phyloP scores from a whole-genome alignment of 805 yeast species.

The Sugiyamaella qingdaonensis region DNA sequence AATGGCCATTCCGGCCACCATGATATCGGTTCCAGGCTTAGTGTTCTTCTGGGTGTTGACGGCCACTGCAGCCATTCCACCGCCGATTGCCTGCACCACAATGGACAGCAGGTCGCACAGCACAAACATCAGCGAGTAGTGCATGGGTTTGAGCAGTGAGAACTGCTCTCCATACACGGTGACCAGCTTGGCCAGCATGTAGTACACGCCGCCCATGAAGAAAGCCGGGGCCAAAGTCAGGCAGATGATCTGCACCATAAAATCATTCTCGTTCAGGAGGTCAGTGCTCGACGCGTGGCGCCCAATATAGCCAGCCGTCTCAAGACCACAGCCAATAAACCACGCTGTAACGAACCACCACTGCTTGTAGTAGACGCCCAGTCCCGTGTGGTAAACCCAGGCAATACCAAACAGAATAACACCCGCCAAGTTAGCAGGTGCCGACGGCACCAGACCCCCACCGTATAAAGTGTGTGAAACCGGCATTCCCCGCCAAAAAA shows the following conservation, averaged over 20 bases:
- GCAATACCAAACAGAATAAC: constrained; percentile 51
- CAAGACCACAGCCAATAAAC: constrained; percentile 53
- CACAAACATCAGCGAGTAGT: constrained; percentile 61
- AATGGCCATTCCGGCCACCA: constrained; percentile 74
- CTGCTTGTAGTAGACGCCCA: constrained; percentile 47
- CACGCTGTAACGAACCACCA: constrained; percentile 65
- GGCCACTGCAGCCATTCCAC: constrained; percentile 60
- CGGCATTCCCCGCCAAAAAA: no score
- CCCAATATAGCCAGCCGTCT: constrained; percentile 64
- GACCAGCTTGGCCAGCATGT: constrained; percentile 60
- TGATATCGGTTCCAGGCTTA: constrained; percentile 53
- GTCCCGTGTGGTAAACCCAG: constrained; percentile 38
- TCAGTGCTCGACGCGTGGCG: constrained; percentile 46
- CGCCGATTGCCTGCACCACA: constrained; percentile 69
- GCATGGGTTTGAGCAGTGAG: constrained; percentile 52
- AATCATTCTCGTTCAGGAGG: constrained; percentile 37
- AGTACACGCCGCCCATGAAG: constrained; percentile 80
- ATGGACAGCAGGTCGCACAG: constrained; percentile 61
- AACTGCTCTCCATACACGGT: constrained; percentile 55
- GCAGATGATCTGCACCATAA: constrained; percentile 59
- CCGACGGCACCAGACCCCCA: constrained; percentile 44
- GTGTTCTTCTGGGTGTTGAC: constrained; percentile 33
- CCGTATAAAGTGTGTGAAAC: not conserved
- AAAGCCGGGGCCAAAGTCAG: constrained; percentile 80
- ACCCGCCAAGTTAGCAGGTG: constrained; percentile 57